A percentile compares a stretch with the other conserved stretches of the same genome.
These are phyloP conservation scores for Tulasnella sp. DNA, from an alignment of 768 basidiomycete species.

Conservation along the genomic window DNA sequence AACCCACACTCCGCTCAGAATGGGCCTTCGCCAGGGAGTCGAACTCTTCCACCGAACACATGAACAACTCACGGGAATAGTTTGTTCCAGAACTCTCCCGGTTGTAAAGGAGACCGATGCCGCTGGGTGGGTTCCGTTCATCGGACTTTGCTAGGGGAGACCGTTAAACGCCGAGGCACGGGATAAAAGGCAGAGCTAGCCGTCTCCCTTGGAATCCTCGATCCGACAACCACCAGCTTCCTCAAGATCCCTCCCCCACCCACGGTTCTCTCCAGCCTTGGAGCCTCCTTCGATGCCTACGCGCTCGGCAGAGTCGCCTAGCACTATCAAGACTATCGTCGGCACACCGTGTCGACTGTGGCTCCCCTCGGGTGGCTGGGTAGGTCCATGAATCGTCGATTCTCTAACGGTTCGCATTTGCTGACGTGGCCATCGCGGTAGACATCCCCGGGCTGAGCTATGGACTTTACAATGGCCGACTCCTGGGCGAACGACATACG, in stretches of 20 bases:
- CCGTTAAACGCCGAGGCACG: not conserved
- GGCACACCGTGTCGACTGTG: not conserved
- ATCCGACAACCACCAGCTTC: not conserved
- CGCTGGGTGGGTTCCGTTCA: not conserved
- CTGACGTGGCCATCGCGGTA: not conserved
- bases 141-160: not conserved
- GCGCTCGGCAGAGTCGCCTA: not conserved
- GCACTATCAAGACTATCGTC: not conserved
- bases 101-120: too few species aligned
- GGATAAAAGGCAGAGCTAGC: not conserved
- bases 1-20: too few species aligned
- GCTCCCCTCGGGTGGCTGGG: not conserved
- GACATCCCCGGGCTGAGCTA: not conserved
- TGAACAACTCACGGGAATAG: too few species aligned
- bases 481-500: not conserved
- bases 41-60: too few species aligned
- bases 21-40: too few species aligned
- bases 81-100: too few species aligned
- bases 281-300: not conserved
- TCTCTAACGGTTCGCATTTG: not conserved
- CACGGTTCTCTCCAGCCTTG: not conserved
- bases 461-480: not conserved
- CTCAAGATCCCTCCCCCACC: not conserved
- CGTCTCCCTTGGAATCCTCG: not conserved
- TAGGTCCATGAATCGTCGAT: not conserved